Base-by-base conservation (phyloP, 1,284 basidiomycete genomes). In the Boletus semigastroideus region DNA sequence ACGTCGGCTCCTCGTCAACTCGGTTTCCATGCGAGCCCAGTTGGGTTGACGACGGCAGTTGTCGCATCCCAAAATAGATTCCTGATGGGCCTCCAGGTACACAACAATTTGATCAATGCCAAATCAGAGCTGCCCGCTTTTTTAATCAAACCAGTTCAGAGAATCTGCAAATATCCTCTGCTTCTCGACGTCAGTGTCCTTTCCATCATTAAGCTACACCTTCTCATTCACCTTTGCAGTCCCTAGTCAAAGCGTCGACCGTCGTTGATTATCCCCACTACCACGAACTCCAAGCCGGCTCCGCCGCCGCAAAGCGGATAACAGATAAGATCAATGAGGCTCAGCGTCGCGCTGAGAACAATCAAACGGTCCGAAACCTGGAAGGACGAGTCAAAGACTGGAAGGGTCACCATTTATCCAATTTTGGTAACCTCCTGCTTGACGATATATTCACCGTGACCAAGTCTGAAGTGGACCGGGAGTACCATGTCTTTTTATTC, bases 401-500 rank as follows among this genome's bases (percentile, higher is more conserved):
- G 97, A 99, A 99, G 71, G 96, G 96, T 7, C 97, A 99, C 73
- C 92, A 96, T 66, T 80, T 98, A 40, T 85, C 86, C 60, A 90
- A 92, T 61, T 99, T 99, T 62, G 97, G 97, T 54, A 84, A 90
- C 56, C 85, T 99, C 42, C 79, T 96, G 34, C 83, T 98, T 20
- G 94, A 98, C 67, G 96, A 98, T 69, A 83, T 94, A 54, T 99
- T 99, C 72, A 86, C 89, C 57, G 97, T 99, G 49, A 94, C 92
- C 61, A 99, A 99, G 74, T 92, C 89, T 55, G 94, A 97, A 56
- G 92, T 94, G 61, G 94, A 98, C 69, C 83, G 96, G 59, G 97
- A 99, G 69, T 99, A 99, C 66, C 94, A 97, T 65, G 95, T 99
- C 52, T 99, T 98, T 78, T 78, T 99, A 33, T 99, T 99, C 61